These are phyloP conservation scores for Martiniozyma abietophila DNA, from an alignment of 805 yeast genomes.

Conservation along the genomic window DNA sequence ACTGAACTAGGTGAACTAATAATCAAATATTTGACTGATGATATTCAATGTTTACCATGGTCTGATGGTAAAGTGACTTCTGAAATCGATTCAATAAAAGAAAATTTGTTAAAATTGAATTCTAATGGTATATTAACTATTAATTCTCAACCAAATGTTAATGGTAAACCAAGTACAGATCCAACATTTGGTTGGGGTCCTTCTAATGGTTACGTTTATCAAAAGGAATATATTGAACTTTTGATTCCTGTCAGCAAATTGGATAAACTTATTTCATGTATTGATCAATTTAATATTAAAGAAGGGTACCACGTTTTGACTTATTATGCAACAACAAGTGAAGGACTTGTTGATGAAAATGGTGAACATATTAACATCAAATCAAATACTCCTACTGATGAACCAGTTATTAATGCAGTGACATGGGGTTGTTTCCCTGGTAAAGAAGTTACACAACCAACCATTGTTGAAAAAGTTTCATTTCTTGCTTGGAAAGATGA, in stretches of 20 bases:
- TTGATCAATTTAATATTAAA: constrained; percentile 35
- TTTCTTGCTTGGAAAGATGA: constrained; percentile 98
- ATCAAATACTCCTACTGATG: constrained; percentile 35
- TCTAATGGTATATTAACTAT: constrained; percentile 64
- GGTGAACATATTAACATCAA: too few relatives aligned
- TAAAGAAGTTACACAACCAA: constrained; percentile 88
- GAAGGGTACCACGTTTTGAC: constrained; percentile 48
- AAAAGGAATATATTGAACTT: constrained; percentile 87
- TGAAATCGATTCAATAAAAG: constrained; percentile 59
- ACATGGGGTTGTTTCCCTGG: constrained; percentile 99
- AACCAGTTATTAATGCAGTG: constrained; percentile 77
- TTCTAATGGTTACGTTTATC: constrained; percentile 82
- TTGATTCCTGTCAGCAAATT: constrained; percentile 51
- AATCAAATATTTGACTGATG: constrained; percentile 61
- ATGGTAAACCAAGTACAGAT: constrained; percentile 67
- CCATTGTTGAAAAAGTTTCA: constrained; percentile 85
- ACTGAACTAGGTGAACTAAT: constrained; percentile 57
- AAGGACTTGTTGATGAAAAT: constrained; percentile 23
- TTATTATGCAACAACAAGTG: constrained; percentile 60
- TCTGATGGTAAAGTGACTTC: constrained; percentile 80
- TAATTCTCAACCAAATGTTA: constrained; percentile 91
- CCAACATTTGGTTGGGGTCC: constrained; percentile 93
- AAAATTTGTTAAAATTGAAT: constrained; percentile 56
- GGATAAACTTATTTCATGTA: constrained; percentile 29
- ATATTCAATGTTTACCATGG: constrained; percentile 80